phyloP scores from a whole-genome alignment of 2,329 filamentous ascomycete genomes.

The Fusarium euwallaceae region DNA sequence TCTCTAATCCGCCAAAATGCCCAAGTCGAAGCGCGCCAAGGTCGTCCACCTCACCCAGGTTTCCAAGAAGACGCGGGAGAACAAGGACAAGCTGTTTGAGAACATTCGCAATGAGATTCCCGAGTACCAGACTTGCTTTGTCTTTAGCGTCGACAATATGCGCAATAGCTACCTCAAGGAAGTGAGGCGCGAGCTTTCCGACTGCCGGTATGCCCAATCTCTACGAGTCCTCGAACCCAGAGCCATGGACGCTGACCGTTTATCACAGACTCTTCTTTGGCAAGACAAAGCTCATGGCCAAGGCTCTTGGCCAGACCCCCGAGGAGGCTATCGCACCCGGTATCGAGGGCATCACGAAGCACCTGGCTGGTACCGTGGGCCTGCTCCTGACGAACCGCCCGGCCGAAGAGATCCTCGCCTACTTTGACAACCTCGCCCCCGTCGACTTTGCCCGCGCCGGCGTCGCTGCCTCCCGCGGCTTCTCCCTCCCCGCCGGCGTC shows the following conservation, averaged over 20 bases:
- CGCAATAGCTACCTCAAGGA: conserved; percentile 96
- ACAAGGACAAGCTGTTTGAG: conserved; percentile 89
- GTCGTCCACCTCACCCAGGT: conserved; percentile 92
- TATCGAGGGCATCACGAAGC: conserved; percentile 75
- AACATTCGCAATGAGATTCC: conserved; percentile 89
- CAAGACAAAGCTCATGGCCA: conserved; percentile 99
- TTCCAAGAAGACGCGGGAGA: conserved; percentile 91
- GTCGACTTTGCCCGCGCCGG: conserved; percentile 95
- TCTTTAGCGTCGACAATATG: conserved; percentile 97
- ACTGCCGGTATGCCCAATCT: conserved; percentile 76
- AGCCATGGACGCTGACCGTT: background rate
- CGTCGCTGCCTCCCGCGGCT: conserved; percentile 77
- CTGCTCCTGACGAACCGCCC: conserved; percentile 89
- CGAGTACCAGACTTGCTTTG: conserved; percentile 90
- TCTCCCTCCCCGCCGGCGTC: conserved; percentile 85
- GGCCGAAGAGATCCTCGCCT: conserved; percentile 74
- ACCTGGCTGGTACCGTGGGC: conserved; percentile 86
- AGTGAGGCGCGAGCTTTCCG: conserved; percentile 84
- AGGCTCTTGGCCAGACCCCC: conserved; percentile 84
- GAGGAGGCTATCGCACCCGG: conserved; percentile 86
- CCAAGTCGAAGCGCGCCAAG: conserved; percentile 94
- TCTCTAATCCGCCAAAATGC: conserved; percentile 72
- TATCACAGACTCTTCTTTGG: conserved; percentile 88
- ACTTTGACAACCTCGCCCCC: conserved; percentile 79
- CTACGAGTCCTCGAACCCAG: background rate